Conservation (phyloP, 768 basidiomycete genomes). For the Leucocoprinus leucothites region DNA sequence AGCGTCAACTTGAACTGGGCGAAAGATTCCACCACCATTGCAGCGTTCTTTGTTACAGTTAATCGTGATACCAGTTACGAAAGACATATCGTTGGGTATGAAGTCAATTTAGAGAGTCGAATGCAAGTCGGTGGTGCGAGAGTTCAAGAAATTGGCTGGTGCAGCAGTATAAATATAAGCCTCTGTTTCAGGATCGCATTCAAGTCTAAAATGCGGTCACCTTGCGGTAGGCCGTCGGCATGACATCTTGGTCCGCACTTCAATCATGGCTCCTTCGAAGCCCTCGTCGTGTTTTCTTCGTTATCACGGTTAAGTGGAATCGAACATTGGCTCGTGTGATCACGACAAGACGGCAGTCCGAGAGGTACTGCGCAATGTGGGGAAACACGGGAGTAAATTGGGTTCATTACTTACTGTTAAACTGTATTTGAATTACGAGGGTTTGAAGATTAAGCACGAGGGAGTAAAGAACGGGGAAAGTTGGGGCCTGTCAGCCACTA, state of each 20-base stretch:
- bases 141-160: neutral
- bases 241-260: neutral
- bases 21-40: slow-evolving; percentile 6
- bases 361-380: too few species aligned
- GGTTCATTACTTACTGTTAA: neutral
- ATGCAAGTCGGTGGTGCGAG: neutral
- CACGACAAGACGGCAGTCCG: too few species aligned
- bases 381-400: too few species aligned
- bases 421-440: too few species aligned
- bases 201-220: neutral
- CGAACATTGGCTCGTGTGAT: too few species aligned
- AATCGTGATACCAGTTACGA: slow-evolving; percentile 2
- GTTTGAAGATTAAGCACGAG: too few species aligned
- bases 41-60: slow-evolving; percentile 1
- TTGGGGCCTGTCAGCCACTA: too few species aligned
- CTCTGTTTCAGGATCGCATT: neutral
- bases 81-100: neutral
- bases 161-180: neutral
- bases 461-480: too few species aligned
- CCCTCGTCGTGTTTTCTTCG: neutral
- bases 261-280: neutral
- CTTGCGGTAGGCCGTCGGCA: neutral
- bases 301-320: too few species aligned
- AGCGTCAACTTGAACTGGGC: neutral
- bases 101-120: neutral